Base-by-base conservation (phyloP, 371 early-diverging fungal genomes). In the Amoeboaphelidium protococcarum region DNA sequence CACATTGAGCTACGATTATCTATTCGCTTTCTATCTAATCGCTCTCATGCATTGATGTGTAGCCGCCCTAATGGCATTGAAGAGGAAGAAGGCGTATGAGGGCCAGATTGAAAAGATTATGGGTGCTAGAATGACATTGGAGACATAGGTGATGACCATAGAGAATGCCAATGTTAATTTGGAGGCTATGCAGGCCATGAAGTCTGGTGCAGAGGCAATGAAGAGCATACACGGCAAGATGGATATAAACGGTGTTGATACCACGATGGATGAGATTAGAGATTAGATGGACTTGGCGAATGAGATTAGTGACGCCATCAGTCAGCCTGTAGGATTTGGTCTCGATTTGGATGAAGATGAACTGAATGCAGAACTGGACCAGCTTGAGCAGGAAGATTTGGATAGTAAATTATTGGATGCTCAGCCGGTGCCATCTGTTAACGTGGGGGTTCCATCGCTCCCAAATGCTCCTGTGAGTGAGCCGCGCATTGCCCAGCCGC, bases 251-350 rank as follows among this genome's bases (percentile, higher is more conserved):
- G 85, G 83, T 68, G 90, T 95, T 27, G 96, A 95, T 58, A 65
- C 71, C 41, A 83, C 80, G 1, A 87, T 90, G 90, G 96, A 95
- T 57, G 88, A 88, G 47, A 88, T 95, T 50, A 74, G 86, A 47
- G 92, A 91, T 50, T 88, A 91, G 59, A 89, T 90, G 86, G 90
- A 88, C 54, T 60, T 88, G 52, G 85, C 88, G 19, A 85, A 86
- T 55, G 92, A 91, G 62, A 76, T 95, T 23, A 79, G 81, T 16
- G 83, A 84, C 26, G 91, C 89, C 23, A 84, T 95, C 52, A 75
- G 89, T 42, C 77, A 78, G 57, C 90, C 91, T 1, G 69, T 85
- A 49, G 61, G 69, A 43, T 67, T 81, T 50, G 88, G 85, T 12
- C 42, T 43, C 27, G 54, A 26, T 45, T 54, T 85, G 57, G 89